These are phyloP conservation scores for Ceratocystis cubensis DNA, from an alignment of 2,329 filamentous ascomycete genomes.

Conservation along the genomic window DNA sequence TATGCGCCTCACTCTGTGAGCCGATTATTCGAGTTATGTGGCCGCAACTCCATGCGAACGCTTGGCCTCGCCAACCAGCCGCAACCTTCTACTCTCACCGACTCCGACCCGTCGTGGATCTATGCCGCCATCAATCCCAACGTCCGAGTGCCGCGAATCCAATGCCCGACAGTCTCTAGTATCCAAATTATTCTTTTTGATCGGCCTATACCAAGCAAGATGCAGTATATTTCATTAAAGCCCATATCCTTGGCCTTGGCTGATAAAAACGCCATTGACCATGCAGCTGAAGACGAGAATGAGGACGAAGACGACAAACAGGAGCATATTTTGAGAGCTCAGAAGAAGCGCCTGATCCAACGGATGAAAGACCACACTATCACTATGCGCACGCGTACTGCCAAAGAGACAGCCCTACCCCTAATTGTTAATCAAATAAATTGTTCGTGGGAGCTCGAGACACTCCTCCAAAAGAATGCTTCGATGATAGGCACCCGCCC, in stretches of 20 bases:
- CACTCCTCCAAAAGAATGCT: conserved; percentile 77
- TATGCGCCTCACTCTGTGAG: conserved; percentile 67
- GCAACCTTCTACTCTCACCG: conserved; percentile 30
- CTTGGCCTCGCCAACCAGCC: conserved; percentile 66
- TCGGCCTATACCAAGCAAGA: conserved; percentile 67
- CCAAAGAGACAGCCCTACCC: conserved; percentile 69
- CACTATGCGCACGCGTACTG: conserved; percentile 58
- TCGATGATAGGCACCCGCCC: conserved; percentile 68
- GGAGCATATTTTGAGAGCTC: conserved; percentile 44
- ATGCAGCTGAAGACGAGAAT: conserved; percentile 40
- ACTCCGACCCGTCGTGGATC: conserved; percentile 59
- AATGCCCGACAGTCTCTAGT: conserved; percentile 56
- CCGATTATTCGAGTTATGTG: conserved; percentile 74
- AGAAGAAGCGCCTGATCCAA: conserved; percentile 57
- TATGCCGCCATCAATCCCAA: conserved; percentile 43
- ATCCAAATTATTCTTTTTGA: conserved; percentile 86
- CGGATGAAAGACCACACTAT: conserved; percentile 86
- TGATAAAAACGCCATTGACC: conserved; percentile 44
- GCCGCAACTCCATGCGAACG: conserved; percentile 69
- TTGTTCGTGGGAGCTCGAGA: conserved; percentile 81
- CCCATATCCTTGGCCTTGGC: conserved; percentile 80
- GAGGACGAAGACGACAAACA: conserved; percentile 62
- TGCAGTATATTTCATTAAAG: conserved; percentile 91
- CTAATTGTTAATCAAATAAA: conserved; percentile 89
- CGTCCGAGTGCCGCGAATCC: conserved; percentile 54